Base-by-base conservation (phyloP, 768 basidiomycete species). In the Hirschioporus abietinus region DNA sequence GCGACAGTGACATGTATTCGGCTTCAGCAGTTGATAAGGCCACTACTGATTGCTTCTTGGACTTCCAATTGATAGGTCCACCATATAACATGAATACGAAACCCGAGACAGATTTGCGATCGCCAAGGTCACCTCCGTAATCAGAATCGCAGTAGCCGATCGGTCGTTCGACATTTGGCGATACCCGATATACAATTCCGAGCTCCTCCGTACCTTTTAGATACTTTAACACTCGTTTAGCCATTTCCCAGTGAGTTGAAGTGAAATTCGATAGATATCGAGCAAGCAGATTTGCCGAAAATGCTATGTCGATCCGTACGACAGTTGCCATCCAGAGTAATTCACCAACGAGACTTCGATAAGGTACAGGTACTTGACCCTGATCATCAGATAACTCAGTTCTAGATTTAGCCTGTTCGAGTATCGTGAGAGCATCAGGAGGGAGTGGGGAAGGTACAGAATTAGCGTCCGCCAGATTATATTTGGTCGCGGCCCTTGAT, bases 1-100 rank as follows among this genome's bases (percentile, higher is more conserved):
- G 68, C 3, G 74, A 68, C 4, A 72, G 59, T 0, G 79, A 75
- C 34, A 79, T 74, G 67, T 82, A 81, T 66, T 83, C 79, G 1
- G 82, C 78, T 70, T 83, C 79, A 10, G 71, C 71, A 4, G 73
- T 76, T 1, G 79, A 81, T 7, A 78, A 72, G 1, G 76, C 72
- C 6, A 80, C 70, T 24, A 78, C 71, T 1, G 71, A 68, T 64
- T 83, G 80, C 58, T 74, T 71, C 69, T 77, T 78, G 1, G 77
- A 74, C 12, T 65, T 68, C 76, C 79, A 80, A 27, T 73, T 70
- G 12, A 80, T 69, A 1, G 71, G 60, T 1, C 77, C 73, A 18
- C 74, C 74, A 35, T 74, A 76, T 10, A 79, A 52, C 66, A 72
- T 69, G 24, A 70, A 70, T 20, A 65, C 68, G 35, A 68, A 76